phyloP scores from a whole-genome alignment of 495 filamentous ascomycete genomes.

The Podospora bellae-mahoneyi region DNA sequence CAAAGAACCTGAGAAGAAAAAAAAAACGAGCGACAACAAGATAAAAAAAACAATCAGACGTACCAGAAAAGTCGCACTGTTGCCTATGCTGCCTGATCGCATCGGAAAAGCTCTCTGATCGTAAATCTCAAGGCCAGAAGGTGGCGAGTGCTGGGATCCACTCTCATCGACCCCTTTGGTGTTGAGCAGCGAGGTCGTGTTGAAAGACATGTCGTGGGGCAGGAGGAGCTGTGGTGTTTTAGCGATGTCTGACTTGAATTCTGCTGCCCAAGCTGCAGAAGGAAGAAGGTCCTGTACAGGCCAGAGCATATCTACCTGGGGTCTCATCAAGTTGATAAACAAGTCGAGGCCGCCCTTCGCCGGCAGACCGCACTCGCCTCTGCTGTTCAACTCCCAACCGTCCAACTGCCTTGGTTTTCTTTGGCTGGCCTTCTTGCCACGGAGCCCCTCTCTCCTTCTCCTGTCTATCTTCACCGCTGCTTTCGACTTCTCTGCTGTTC shows the following conservation, averaged over 20 bases:
- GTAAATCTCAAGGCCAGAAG: neutral
- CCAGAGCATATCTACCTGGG: neutral
- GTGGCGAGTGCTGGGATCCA: neutral
- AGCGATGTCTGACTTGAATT: neutral
- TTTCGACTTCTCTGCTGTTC: neutral
- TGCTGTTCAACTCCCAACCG: neutral
- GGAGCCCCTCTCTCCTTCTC: neutral
- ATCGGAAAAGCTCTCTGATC: neutral
- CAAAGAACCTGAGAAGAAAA: neutral
- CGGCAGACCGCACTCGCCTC: constrained; percentile 1
- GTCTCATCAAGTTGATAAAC: neutral
- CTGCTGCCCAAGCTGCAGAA: neutral
- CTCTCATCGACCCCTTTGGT: neutral
- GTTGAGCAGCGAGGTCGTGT: neutral
- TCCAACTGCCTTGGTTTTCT: neutral
- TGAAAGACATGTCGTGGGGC: neutral
- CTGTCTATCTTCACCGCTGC: neutral
- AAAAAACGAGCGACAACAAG: neutral
- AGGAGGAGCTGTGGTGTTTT: neutral
- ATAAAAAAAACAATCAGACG: neutral
- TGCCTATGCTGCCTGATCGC: neutral
- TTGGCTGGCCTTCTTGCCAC: constrained; percentile 2
- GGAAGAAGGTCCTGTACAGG: neutral
- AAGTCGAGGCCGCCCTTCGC: neutral
- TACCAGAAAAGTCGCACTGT: neutral